phyloP scores from a whole-genome alignment of 2,329 filamentous ascomycete genomes.

The Botrytis byssoidea region DNA sequence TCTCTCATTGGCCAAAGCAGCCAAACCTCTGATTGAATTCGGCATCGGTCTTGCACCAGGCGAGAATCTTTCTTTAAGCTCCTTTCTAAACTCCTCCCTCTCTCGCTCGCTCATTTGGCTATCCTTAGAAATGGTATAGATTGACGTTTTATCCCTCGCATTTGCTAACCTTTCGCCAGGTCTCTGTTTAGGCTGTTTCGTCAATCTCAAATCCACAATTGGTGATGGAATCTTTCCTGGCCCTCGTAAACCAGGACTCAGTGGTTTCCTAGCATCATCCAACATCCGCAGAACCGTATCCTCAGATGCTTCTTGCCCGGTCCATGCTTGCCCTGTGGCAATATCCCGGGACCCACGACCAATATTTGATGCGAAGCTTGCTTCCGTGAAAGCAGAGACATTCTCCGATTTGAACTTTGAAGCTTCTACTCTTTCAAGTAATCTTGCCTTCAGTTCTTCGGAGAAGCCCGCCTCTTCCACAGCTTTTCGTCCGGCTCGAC shows the following conservation, averaged over 20 bases:
- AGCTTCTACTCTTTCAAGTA: constrained; percentile 56
- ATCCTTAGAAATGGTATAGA: constrained; percentile 53
- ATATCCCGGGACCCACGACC: constrained; percentile 66
- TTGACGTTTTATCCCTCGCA: constrained; percentile 57
- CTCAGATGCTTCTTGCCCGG: constrained; percentile 68
- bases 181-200: constrained; percentile 42
- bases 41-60: constrained; percentile 72
- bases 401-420: constrained; percentile 54
- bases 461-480: constrained; percentile 64
- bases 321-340: constrained; percentile 71
- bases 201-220: constrained; percentile 54
- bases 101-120: constrained; percentile 66
- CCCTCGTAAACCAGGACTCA: constrained; percentile 52
- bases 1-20: constrained; percentile 81
- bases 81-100: constrained; percentile 65
- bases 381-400: constrained; percentile 49
- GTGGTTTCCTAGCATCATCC: constrained; percentile 72
- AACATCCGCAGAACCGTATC: constrained; percentile 84
- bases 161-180: constrained; percentile 50
- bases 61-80: constrained; percentile 78
- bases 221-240: constrained; percentile 45
- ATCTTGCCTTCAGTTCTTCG: constrained; percentile 57
- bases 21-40: constrained; percentile 72
- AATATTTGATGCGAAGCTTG: constrained; percentile 54
- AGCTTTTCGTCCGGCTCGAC: constrained; percentile 57